A percentile compares a stretch with the other conserved stretches of the same genome.
Evolutionary conservation across 2,329 filamentous ascomycete species (phyloP).

Genomic region (Fonsecaea pugnacius): DNA sequence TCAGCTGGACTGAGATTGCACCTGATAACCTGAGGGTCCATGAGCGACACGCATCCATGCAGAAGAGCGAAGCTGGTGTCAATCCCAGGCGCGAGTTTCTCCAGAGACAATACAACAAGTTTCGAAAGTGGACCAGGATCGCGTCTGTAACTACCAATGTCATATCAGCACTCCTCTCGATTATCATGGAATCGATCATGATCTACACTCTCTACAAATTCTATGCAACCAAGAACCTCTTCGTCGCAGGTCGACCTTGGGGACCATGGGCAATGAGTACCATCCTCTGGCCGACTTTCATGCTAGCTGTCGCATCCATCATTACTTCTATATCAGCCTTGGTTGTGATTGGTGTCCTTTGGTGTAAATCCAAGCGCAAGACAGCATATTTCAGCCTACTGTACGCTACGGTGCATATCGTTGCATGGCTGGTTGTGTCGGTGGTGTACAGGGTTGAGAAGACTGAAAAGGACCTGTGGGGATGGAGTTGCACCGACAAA

Average conservation of each 20-base stretch:
- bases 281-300: constrained; percentile 24
- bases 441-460: constrained; percentile 22
- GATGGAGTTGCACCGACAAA: constrained; percentile 26
- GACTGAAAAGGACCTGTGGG: constrained; percentile 25
- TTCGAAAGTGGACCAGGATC: constrained; percentile 13
- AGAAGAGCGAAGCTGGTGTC: background rate
- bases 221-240: constrained; percentile 17
- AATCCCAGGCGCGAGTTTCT: constrained; percentile 5
- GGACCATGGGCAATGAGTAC: constrained; percentile 22
- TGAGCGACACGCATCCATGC: background rate
- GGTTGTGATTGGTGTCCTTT: constrained; percentile 8
- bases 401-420: constrained; percentile 10
- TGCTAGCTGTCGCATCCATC: constrained; percentile 18
- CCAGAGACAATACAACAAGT: background rate
- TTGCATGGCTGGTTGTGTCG: constrained; percentile 21
- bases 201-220: constrained; percentile 25
- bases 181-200: constrained; percentile 23
- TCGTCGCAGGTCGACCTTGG: constrained; percentile 13
- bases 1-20: background rate
- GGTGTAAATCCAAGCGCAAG: constrained; percentile 3
- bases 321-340: constrained; percentile 18
- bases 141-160: constrained; percentile 9
- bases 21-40: background rate
- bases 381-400: constrained; percentile 12
- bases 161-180: constrained; percentile 9